Conservation (phyloP, 371 early-diverging fungal species). For the Mortierella sp. region DNA sequence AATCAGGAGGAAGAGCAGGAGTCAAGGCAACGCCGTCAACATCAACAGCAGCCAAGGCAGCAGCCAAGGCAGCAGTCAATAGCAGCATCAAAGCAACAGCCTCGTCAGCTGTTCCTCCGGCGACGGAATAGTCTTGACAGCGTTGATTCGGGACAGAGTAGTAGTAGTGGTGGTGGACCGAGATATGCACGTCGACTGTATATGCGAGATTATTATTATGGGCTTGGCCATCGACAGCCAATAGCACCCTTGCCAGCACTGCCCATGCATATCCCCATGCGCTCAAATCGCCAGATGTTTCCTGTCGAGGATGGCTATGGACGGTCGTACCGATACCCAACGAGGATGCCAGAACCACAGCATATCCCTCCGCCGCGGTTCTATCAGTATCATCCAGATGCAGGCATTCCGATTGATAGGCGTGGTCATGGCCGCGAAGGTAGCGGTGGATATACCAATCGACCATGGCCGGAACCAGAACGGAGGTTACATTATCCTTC, state of each 20-base stretch:
- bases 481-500: not conserved
- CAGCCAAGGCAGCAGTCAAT: not conserved
- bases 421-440: not conserved
- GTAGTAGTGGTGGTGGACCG: constrained; percentile 20
- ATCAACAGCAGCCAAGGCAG: not conserved
- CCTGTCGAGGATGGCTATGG: constrained; percentile 9
- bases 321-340: constrained; percentile 29
- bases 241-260: too few relatives aligned
- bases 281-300: too few relatives aligned
- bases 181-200: constrained; percentile 17
- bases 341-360: constrained; percentile 20
- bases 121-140: constrained; percentile 51
- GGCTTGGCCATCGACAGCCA: not conserved
- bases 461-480: not conserved
- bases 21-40: not conserved
- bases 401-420: constrained; percentile 18
- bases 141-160: constrained; percentile 20
- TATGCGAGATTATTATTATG: constrained; percentile 14
- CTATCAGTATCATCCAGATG: constrained; percentile 13
- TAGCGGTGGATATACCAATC: not conserved
- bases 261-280: too few relatives aligned
- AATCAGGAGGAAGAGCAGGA: constrained; percentile 3
- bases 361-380: constrained; percentile 19
- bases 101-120: not conserved
- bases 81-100: not conserved